Evolutionary conservation across 495 filamentous ascomycete species (phyloP).

Genomic region (Patellaria atrata): DNA sequence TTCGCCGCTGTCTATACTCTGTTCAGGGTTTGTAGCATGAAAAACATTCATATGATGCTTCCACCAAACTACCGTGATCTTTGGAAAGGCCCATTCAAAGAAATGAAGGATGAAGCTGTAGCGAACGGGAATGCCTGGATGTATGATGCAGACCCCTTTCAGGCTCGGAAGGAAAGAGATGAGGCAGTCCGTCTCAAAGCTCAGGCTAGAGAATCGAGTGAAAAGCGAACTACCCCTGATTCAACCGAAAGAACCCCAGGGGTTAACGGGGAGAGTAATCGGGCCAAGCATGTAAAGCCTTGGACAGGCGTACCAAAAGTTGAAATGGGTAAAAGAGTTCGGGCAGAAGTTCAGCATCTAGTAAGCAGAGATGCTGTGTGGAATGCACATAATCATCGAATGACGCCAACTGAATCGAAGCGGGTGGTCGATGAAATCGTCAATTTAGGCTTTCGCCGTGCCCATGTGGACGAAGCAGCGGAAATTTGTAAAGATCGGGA

Average conservation of each 20-base stretch:
- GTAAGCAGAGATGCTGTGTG: slow-evolving; percentile 64
- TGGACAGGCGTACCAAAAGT: slow-evolving; percentile 82
- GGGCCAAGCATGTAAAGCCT: no score
- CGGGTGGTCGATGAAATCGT: slow-evolving; percentile 60
- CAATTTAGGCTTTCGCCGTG: slow-evolving; percentile 65
- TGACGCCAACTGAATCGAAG: slow-evolving; percentile 40
- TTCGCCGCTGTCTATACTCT: slow-evolving; percentile 83
- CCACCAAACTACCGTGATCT: slow-evolving; percentile 77
- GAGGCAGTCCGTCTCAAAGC: slow-evolving; percentile 53
- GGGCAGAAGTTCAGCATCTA: slow-evolving; percentile 62
- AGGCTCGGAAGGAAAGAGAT: slow-evolving; percentile 61
- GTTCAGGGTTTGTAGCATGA: slow-evolving; percentile 84
- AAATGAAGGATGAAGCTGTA: slow-evolving; percentile 61
- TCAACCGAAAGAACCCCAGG: slow-evolving; percentile 1
- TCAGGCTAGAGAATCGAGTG: slow-evolving; percentile 43
- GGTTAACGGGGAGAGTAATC: slow-evolving; percentile 5
- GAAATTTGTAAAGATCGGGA: slow-evolving; percentile 82
- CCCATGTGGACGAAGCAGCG: slow-evolving; percentile 79
- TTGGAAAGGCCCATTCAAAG: slow-evolving; percentile 76
- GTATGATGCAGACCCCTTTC: slow-evolving; percentile 92
- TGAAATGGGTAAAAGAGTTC: slow-evolving; percentile 70
- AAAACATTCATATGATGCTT: slow-evolving; percentile 83
- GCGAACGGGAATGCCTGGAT: slow-evolving; percentile 71
- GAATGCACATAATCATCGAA: slow-evolving; percentile 62
- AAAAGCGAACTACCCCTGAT: slow-evolving; percentile 15